Evolutionary conservation across 106 monocot genomes (phyloP).

Genomic region (Vanilla planifolia): DNA sequence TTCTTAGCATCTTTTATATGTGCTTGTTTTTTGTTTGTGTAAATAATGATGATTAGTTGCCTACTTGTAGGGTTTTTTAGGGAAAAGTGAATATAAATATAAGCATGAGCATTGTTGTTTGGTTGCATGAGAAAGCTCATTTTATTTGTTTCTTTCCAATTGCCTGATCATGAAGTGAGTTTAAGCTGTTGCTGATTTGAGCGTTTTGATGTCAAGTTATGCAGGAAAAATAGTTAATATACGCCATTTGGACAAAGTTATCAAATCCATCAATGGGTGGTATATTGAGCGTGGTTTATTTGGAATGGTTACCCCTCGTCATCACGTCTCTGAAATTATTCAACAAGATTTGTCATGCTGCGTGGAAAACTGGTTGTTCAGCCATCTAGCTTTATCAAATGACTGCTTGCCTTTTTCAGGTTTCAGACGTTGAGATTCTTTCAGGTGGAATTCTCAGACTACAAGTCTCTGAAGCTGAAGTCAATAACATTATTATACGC

Average conservation of each 20-base stretch:
- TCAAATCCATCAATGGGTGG: slow-evolving; percentile 93
- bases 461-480: slow-evolving; percentile 84
- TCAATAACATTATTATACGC: slow-evolving; percentile 76
- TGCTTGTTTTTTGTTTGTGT: background rate
- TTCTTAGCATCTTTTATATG: background rate
- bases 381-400: background rate
- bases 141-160: background rate
- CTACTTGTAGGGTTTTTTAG: background rate
- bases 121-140: background rate
- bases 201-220: slow-evolving; percentile 55
- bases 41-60: background rate
- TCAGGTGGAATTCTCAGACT: slow-evolving; percentile 88
- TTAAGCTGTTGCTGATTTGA: slow-evolving; percentile 18
- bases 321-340: background rate
- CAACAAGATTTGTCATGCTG: background rate
- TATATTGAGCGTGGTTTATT: slow-evolving; percentile 83
- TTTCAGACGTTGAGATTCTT: slow-evolving; percentile 83
- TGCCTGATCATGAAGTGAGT: background rate
- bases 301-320: slow-evolving; percentile 67
- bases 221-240: slow-evolving; percentile 98
- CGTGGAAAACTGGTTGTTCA: background rate
- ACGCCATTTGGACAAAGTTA: slow-evolving; percentile 68
- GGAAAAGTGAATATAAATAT: slow-evolving; percentile 1
- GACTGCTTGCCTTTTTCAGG: slow-evolving; percentile 30
- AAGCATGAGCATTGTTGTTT: background rate